phyloP scores from a whole-genome alignment of 805 yeast species.

The Pichia rugopelliculosa region DNA sequence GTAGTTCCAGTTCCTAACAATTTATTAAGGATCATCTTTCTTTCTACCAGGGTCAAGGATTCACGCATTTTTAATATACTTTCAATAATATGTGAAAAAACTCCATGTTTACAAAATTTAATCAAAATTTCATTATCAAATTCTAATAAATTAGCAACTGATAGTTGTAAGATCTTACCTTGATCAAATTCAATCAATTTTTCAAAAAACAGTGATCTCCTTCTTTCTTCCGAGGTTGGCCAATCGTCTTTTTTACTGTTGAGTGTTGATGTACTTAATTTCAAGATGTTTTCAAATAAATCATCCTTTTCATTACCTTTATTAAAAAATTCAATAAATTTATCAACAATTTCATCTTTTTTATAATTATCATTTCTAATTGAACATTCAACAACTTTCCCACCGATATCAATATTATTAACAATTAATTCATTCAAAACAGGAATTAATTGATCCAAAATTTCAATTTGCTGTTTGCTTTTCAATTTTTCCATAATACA shows the following conservation, averaged over 20 bases:
- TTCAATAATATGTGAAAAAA: constrained; percentile 85
- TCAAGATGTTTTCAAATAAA: constrained; percentile 61
- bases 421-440: constrained; percentile 53
- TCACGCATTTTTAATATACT: constrained; percentile 41
- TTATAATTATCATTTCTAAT: constrained; percentile 48
- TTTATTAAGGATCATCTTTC: constrained; percentile 59
- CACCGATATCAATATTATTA: constrained; percentile 65
- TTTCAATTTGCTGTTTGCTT: constrained; percentile 52
- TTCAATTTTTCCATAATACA: constrained; percentile 59
- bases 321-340: constrained; percentile 37
- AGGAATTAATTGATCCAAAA: constrained; percentile 60
- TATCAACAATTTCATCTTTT: constrained; percentile 50
- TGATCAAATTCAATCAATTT: constrained; percentile 60
- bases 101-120: constrained; percentile 82
- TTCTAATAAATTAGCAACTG: constrained; percentile 53
- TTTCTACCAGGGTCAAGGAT: constrained; percentile 39
- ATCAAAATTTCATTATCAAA: constrained; percentile 54
- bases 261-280: constrained; percentile 60
- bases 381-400: constrained; percentile 60
- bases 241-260: constrained; percentile 82
- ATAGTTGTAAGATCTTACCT: constrained; percentile 45
- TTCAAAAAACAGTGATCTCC: constrained; percentile 69
- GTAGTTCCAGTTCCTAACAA: constrained; percentile 62
- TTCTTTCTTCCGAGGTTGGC: constrained; percentile 88
- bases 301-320: constrained; percentile 31